Percentiles rank a stretch among this genome's conserved stretches.
Conservation (phyloP, 345 rosid genomes). For the Camelina neglecta region DNA sequence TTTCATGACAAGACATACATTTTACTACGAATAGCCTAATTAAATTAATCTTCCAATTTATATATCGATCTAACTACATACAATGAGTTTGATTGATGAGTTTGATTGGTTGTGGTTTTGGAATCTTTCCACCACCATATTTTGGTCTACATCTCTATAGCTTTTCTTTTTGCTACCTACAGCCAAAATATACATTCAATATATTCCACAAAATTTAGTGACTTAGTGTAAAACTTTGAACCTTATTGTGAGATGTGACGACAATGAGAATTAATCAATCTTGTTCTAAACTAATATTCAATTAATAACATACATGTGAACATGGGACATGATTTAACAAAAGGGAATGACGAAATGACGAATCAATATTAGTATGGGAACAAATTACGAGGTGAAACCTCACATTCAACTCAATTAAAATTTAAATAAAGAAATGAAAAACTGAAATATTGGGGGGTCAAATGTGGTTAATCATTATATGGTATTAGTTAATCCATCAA, state of each 20-base stretch:
- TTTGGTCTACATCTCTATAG: too few relatives aligned
- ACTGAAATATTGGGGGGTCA: conserved; percentile 47
- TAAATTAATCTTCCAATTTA: too few relatives aligned
- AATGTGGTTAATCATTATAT: conserved; percentile 50
- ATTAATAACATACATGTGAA: conserved; percentile 4
- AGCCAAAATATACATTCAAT: not conserved
- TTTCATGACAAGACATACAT: not conserved
- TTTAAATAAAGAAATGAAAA: conserved; percentile 16
- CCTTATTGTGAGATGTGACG: not conserved
- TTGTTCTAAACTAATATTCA: not conserved
- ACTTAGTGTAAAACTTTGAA: not conserved
- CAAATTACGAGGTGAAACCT: conserved; percentile 46
- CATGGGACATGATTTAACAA: not conserved
- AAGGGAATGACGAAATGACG: conserved; percentile 3
- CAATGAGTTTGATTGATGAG: too few relatives aligned
- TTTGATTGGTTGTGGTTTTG: too few relatives aligned
- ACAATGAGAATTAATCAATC: not conserved
- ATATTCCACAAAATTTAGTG: not conserved
- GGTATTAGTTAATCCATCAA: conserved; percentile 76
- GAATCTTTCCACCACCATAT: too few relatives aligned
- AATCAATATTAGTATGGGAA: conserved; percentile 22
- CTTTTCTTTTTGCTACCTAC: too few relatives aligned
- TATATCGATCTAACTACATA: not conserved
- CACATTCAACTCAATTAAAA: conserved; percentile 33
- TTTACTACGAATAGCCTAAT: too few relatives aligned